These are phyloP conservation scores for Epichloe hybrida DNA, from an alignment of 2,329 filamentous ascomycete species.

Conservation along the genomic window DNA sequence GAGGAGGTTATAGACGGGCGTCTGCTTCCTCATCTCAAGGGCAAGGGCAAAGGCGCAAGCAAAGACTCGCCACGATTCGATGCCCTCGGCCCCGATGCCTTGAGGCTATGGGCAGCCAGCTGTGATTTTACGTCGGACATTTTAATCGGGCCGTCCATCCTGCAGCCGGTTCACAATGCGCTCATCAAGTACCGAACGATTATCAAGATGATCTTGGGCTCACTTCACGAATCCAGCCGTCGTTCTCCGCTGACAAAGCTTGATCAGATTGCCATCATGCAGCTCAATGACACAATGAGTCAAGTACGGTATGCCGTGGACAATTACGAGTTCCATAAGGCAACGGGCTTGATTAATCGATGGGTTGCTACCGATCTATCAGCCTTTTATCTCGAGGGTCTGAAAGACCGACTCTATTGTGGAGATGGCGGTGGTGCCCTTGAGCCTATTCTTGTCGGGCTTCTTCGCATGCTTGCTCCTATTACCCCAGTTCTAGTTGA, in stretches of 20 bases:
- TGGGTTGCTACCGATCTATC: constrained; percentile 78
- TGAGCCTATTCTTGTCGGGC: constrained; percentile 53
- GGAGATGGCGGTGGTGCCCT: constrained; percentile 53
- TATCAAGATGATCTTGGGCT: constrained; percentile 80
- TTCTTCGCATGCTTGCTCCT: constrained; percentile 68
- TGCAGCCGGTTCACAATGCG: constrained; percentile 62
- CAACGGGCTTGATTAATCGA: constrained; percentile 56
- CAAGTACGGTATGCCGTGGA: constrained; percentile 53
- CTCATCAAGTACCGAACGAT: constrained; percentile 82
- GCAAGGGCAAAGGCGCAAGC: constrained; percentile 24
- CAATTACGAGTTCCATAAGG: constrained; percentile 73
- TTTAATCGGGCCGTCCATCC: constrained; percentile 61
- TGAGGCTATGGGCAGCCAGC: constrained; percentile 83
- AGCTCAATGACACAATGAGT: constrained; percentile 52
- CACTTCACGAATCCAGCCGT: constrained; percentile 43
- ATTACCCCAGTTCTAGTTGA: constrained; percentile 74
- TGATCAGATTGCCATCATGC: constrained; percentile 65
- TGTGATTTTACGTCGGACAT: constrained; percentile 88
- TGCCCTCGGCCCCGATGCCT: constrained; percentile 69
- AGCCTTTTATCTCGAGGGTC: constrained; percentile 82
- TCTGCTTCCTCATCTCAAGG: constrained; percentile 56
- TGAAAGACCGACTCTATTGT: constrained; percentile 88
- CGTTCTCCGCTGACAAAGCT: constrained; percentile 39
- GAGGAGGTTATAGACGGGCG: constrained; percentile 74
- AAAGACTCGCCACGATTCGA: constrained; percentile 35